Evolutionary conservation across 1,139 yeast genomes (phyloP).

Genomic region (Cylindricascospora bacillispora): DNA sequence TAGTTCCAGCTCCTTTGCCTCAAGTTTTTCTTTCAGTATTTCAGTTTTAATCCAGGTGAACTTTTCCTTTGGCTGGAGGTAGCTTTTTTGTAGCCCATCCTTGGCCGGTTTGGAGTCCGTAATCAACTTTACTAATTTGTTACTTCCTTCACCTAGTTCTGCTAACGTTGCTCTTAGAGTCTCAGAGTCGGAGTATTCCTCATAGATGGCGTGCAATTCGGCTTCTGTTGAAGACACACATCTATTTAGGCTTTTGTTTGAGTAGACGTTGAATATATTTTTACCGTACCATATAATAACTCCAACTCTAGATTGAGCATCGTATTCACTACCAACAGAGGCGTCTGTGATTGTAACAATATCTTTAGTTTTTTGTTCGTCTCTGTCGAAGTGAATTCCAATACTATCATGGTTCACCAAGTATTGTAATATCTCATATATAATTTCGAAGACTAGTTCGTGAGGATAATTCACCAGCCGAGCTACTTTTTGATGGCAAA

Average conservation of each 20-base stretch:
- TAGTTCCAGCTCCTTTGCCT: too few relatives aligned
- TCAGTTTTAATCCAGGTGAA: neutral
- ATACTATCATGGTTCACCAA: too few relatives aligned
- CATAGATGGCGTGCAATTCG: neutral
- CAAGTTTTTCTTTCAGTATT: neutral
- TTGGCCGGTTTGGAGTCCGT: neutral
- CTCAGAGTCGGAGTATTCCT: neutral
- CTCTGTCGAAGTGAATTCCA: neutral
- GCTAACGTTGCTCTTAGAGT: neutral
- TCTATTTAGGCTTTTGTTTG: too few relatives aligned
- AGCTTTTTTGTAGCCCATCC: neutral
- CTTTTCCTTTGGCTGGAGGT: neutral
- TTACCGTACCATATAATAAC: neutral
- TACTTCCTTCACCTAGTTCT: neutral
- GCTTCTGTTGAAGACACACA: neutral
- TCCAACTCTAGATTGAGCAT: conserved; percentile 1
- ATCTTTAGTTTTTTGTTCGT: neutral
- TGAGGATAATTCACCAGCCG: neutral
- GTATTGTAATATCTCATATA: neutral
- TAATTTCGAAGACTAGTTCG: neutral
- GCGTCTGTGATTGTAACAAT: neutral
- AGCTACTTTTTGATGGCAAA: conserved; percentile 1
- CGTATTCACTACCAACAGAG: neutral
- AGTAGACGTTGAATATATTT: neutral
- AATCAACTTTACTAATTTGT: neutral